phyloP scores from a whole-genome alignment of 148 eudicot species.

The Persicaria tinctoria region DNA sequence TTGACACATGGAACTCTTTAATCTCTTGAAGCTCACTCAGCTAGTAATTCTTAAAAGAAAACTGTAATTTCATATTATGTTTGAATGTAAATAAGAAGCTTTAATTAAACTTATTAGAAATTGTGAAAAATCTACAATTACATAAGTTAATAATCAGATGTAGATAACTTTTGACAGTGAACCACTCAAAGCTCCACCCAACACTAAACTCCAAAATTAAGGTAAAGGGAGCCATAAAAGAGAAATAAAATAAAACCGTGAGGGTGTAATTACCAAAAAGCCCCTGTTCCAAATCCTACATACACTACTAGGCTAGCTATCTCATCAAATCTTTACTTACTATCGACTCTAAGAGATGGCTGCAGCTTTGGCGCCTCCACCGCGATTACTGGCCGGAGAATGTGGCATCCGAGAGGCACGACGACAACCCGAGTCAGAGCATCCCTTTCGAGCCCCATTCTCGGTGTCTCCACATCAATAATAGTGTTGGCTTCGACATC shows the following conservation, averaged over 20 bases:
- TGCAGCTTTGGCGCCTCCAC: slow-evolving; percentile 6
- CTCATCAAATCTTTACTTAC: not conserved
- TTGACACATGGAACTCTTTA: too few relatives aligned
- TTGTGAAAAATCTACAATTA: too few relatives aligned
- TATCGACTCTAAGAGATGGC: not conserved
- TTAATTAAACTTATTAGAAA: too few relatives aligned
- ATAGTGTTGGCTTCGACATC: not conserved
- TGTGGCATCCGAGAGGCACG: not conserved
- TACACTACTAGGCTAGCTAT: not conserved
- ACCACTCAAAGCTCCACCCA: not conserved
- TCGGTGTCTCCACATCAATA: not conserved
- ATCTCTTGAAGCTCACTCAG: too few relatives aligned
- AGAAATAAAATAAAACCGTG: not conserved
- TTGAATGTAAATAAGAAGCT: too few relatives aligned
- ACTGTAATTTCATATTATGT: too few relatives aligned
- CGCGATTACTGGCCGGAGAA: not conserved
- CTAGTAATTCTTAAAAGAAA: too few relatives aligned
- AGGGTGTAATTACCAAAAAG: not conserved
- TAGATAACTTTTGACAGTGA: too few relatives aligned
- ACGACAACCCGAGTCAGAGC: not conserved
- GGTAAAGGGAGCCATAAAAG: not conserved
- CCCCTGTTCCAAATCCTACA: slow-evolving; percentile 1
- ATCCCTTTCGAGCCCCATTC: not conserved
- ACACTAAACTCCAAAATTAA: not conserved
- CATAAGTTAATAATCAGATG: too few relatives aligned